Base-by-base conservation (phyloP, 2,329 filamentous ascomycete genomes). In the Aurifilum marmelostoma region DNA sequence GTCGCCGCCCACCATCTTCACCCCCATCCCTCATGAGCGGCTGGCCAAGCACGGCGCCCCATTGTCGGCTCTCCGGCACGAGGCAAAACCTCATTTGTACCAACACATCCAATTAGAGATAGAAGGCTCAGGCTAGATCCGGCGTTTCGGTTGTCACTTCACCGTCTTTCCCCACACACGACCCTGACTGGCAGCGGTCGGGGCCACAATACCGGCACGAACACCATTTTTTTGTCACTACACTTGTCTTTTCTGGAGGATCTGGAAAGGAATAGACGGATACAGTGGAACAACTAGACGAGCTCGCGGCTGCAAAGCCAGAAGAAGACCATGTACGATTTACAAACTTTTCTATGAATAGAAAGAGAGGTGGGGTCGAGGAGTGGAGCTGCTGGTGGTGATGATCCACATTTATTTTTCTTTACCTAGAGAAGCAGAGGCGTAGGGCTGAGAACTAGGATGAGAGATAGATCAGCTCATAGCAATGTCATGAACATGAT, bases 401-500 rank as follows among this genome's bases (percentile, higher is more conserved):
- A 14, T 54, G 50, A 41, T 43, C 47, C 66, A 68, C 66, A 66
- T 41, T 66, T 37, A 39, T 50, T 69, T 58, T 69, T 60, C 32
- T 29, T 61, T 24, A 34, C 37, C 18, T 21, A 41, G 41, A 50
- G 21, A 52, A n/a, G 27, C 27, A 50, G 5, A 11, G 41, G 65
- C 41, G 29, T 27, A 43, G 37, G 34, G 39, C 58, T 54, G 54
- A 63, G 24, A 50, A 60, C 58, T 32, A 27, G 69, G 61, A 43
- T 63, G 18, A 39, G 41, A 66, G 59, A 71, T 59, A 66, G 66
- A 70, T 34, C 27, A 71, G 61, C 64, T 27, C 16, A 67, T 62
- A 71, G 58, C 67, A 67, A 56, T 56, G 71, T 69, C 62, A 43
- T 54, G 69, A 73, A 43, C 24, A 68, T 77, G 52, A 65, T 27